phyloP scores from a whole-genome alignment of 2,329 filamentous ascomycete genomes.

The Neodidymelliopsis sp. region DNA sequence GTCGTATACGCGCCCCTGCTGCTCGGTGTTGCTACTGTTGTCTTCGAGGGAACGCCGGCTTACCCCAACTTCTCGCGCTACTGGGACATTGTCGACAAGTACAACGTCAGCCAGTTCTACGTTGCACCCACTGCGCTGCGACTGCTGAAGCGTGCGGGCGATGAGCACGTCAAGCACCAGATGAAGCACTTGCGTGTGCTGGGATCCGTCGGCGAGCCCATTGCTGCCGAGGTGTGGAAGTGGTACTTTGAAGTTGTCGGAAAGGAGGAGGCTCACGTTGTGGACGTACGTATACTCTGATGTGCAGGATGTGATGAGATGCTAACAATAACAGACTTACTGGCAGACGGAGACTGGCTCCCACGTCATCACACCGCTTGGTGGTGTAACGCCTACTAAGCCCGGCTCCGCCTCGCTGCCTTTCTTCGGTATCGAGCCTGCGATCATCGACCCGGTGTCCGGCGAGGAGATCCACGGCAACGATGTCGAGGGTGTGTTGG shows the following conservation, averaged over 20 bases:
- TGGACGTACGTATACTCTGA: slow-evolving; percentile 75
- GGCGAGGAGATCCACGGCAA: slow-evolving; percentile 94
- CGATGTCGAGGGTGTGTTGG: slow-evolving; percentile 94
- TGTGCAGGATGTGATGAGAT: neutral
- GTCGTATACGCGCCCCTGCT: slow-evolving; percentile 96
- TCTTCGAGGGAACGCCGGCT: slow-evolving; percentile 96
- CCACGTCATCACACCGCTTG: slow-evolving; percentile 92
- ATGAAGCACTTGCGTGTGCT: slow-evolving; percentile 91
- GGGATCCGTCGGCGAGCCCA: slow-evolving; percentile 95
- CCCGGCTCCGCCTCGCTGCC: slow-evolving; percentile 94
- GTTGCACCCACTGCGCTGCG: slow-evolving; percentile 94
- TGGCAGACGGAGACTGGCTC: slow-evolving; percentile 99
- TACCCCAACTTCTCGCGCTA: slow-evolving; percentile 98
- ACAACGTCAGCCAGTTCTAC: slow-evolving; percentile 97
- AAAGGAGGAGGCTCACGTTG: slow-evolving; percentile 89
- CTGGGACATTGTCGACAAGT: slow-evolving; percentile 97
- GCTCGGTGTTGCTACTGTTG: slow-evolving; percentile 90
- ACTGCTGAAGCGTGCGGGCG: slow-evolving; percentile 91
- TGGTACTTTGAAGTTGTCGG: slow-evolving; percentile 98
- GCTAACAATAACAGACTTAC: slow-evolving; percentile 74
- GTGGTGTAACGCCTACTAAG: slow-evolving; percentile 94
- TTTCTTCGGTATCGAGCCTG: slow-evolving; percentile 98
- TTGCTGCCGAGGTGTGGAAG: slow-evolving; percentile 98
- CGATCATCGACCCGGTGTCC: slow-evolving; percentile 95
- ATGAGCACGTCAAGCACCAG: slow-evolving; percentile 87